These are phyloP conservation scores for barley (Hordeum vulgare) DNA, from an alignment of 176 grass and related monocot species.

Conservation along the genomic window MorexV3_pseudomolecules_assembly NC_058523.1:334779531-334780030, in stretches of 20 bases:
- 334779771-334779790: neutral
- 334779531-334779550: too few species aligned
- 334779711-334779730: neutral
- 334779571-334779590: neutral
- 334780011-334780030: neutral
- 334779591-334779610: slow-evolving; percentile 9
- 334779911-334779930: too few species aligned
- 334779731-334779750: neutral
- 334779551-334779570: neutral
- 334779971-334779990: slow-evolving; percentile 34
- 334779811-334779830: neutral
- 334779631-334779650: neutral
- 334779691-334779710: neutral
- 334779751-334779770: neutral
- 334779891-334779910: neutral
- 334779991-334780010: too few species aligned
- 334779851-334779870: neutral
- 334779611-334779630: neutral
- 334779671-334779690: slow-evolving; percentile 7
- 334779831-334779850: neutral
- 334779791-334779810: neutral
- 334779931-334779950: neutral
- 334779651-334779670: neutral
- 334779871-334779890: neutral
- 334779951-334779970: neutral